Base-by-base conservation (phyloP, 495 filamentous ascomycete genomes). In the Hypoxylon subgilvum region DNA sequence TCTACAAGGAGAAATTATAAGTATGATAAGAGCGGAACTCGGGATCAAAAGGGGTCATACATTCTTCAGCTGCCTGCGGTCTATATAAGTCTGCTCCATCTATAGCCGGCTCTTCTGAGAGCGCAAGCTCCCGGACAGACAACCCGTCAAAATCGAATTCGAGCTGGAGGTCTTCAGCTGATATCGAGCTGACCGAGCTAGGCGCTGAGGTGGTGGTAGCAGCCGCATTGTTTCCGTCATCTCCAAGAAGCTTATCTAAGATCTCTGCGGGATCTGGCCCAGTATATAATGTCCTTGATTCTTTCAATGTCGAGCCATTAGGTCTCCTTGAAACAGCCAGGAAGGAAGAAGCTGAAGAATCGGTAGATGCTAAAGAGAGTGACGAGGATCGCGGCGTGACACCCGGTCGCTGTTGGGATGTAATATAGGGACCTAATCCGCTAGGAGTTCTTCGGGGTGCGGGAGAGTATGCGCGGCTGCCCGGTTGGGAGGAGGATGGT, bases 81-180 rank as follows among this genome's bases (percentile, higher is more conserved):
- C 77, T 86, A 74, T 87, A 76, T 67, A 78, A 69, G 71, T 82
- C 66, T 67, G 69, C 52, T 40, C 63, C 52, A 56, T 72, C 57
- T 59, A 73, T 61, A 54, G 62, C 25, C 39, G 70, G 60, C 57
- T 75, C 75, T 38, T 77, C 68, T 17, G 75, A 70, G 44, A 71
- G 66, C 21, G 82, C 82, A 59, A 95, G 89, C 51, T 90, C 88
- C 42, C 86, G 79, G 36, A 98, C 72, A 66, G 86, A 88, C 31
- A 92, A 72, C 1, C 80, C 86, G 9, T 79, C 83, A 72, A 97
- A 97, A 61, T 92, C 86, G 55, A 96, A 86, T n/a, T 86, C 81
- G 9, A 75, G 43, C 1, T 72, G 63, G 25, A 80, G 52, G 27
- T 78, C 75, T 18, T 73, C 72, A 47, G 81, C 52, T 17, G 66